Percentiles rank a stretch among this genome's conserved stretches.
Conservation (phyloP, 139 green algal species). For the Pleodorina starrii region DNA sequence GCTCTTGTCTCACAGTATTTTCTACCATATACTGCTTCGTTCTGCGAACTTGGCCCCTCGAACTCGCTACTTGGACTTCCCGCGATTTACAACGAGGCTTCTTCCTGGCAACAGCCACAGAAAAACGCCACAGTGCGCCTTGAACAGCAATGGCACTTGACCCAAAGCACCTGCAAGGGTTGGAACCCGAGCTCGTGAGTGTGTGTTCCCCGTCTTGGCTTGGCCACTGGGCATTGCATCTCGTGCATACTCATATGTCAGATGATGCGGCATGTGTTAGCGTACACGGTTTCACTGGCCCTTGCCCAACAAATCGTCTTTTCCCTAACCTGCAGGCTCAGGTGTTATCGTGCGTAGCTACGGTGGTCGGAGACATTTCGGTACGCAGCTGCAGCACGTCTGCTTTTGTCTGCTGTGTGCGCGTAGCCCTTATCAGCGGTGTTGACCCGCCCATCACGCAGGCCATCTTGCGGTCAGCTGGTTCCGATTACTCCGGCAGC, state of each 20-base stretch:
- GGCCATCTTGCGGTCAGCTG: slow-evolving; percentile 11
- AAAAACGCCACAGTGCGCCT: no score
- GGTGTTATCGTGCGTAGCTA: slow-evolving; percentile 30
- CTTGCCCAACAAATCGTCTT: background rate
- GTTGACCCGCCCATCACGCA: slow-evolving; percentile 4
- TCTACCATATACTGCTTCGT: no score
- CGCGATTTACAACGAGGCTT: no score
- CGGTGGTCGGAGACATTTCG: slow-evolving; percentile 35
- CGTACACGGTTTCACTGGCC: background rate
- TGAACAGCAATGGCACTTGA: slow-evolving; percentile 31
- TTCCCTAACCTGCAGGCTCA: background rate
- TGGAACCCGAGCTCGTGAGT: slow-evolving; percentile 25
- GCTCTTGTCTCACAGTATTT: no score
- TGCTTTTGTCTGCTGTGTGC: background rate
- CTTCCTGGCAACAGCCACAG: no score
- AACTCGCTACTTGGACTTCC: no score
- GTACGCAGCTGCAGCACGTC: background rate
- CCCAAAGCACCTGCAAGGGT: background rate
- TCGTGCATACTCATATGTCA: background rate
- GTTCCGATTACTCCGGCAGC: background rate
- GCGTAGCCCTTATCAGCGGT: background rate
- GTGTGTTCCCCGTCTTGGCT: background rate
- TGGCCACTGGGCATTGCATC: background rate
- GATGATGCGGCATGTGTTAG: background rate
- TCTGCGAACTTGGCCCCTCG: no score